phyloP scores from a whole-genome alignment of 192 early-diverging fungal genomes.

The Diversispora eburnea region DNA sequence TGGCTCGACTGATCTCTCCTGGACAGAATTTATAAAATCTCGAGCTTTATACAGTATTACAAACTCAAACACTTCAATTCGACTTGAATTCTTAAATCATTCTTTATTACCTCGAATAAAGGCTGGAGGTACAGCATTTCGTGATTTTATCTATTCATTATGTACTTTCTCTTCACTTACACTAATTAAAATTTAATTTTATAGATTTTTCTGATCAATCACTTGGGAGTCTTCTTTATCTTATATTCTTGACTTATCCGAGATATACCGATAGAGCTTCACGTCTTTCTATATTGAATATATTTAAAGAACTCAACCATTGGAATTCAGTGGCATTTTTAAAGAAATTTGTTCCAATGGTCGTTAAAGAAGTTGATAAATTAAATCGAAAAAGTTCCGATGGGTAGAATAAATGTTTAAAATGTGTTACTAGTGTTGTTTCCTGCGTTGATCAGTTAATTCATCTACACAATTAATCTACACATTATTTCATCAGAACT shows the following conservation, averaged over 20 bases:
- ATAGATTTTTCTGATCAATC: conserved; percentile 34
- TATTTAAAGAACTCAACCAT: conserved; percentile 52
- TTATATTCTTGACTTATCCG: conserved; percentile 56
- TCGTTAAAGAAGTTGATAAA: conserved; percentile 51
- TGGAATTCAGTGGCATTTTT: conserved; percentile 57
- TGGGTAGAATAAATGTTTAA: conserved; percentile 33
- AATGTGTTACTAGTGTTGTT: not conserved
- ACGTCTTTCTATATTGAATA: conserved; percentile 54
- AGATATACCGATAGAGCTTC: conserved; percentile 70
- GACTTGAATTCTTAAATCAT: conserved; percentile 26
- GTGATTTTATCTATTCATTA: not conserved
- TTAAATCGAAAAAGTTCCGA: conserved; percentile 40
- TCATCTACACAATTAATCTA: not conserved
- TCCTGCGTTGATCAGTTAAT: no score
- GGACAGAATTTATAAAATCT: conserved; percentile 20
- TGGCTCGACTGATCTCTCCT: conserved; percentile 18
- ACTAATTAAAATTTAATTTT: not conserved
- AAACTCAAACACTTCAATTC: not conserved
- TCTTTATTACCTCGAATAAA: conserved; percentile 22
- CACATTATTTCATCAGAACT: not conserved
- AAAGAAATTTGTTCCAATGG: conserved; percentile 51
- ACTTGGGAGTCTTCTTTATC: conserved; percentile 41
- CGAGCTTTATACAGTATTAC: conserved; percentile 17
- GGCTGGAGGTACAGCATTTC: conserved; percentile 7
- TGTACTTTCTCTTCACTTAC: not conserved